A percentile compares a stretch with the other conserved stretches of the same genome.
Evolutionary conservation across 345 rosid species (phyloP).

Genomic region (Populus nigra): DNA sequence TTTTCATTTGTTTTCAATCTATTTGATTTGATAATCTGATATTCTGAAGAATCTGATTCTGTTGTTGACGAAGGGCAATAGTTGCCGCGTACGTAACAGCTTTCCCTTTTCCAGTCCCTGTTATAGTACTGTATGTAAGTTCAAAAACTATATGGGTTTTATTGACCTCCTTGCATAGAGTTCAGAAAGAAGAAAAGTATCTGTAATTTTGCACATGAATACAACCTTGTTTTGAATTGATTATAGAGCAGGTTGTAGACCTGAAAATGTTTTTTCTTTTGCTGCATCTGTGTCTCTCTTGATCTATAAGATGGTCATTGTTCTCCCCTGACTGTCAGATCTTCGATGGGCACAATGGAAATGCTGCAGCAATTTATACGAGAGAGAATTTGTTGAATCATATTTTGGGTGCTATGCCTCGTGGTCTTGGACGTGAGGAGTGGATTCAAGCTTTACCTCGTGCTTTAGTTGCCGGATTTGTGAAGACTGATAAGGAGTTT

Average conservation of each 20-base stretch:
- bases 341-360: conserved; percentile 93
- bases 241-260: neutral
- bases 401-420: conserved; percentile 70
- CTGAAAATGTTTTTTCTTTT: conserved; percentile 4
- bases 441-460: conserved; percentile 89
- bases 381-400: conserved; percentile 68
- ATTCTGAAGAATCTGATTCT: neutral
- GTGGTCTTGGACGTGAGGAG: conserved; percentile 68
- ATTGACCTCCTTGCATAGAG: neutral
- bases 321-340: conserved; percentile 42
- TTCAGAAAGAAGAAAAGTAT: neutral
- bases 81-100: neutral
- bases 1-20: neutral
- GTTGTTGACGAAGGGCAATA: neutral
- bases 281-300: neutral
- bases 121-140: neutral
- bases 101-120: neutral
- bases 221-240: neutral
- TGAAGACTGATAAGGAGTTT: conserved; percentile 90
- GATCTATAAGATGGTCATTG: neutral
- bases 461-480: conserved; percentile 89
- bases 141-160: neutral
- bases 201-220: neutral
- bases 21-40: neutral
- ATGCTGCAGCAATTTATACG: conserved; percentile 81